Evolutionary conservation across 352 stramenopile genomes (phyloP), one percentile per base, ranked within the genome.

Genomic region (Aphanomyces invadans): DNA sequence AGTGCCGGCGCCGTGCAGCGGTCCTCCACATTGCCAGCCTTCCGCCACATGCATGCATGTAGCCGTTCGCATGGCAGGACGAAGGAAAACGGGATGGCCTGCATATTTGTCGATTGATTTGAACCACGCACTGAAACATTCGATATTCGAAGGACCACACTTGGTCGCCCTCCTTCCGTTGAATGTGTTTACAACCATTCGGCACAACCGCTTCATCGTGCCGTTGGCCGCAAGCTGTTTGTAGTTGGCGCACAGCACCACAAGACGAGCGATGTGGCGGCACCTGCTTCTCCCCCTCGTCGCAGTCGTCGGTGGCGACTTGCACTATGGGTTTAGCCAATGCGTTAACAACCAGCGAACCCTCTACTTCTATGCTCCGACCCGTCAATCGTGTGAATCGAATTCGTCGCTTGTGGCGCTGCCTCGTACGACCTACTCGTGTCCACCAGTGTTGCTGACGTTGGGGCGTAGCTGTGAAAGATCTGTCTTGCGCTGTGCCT

Each of bases 321-420:
- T 63, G n/a, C 38, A 49, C 62, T 93, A 91, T 55, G 84, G 82
- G 69, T 93, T 90, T 57, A 82, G 81, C 66, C 82, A 90, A 70
- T 93, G 82, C 68, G 77, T 89, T n/a, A 75, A 89, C 62, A 79
- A 89, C 66, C 63, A 78, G 71, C 84, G 81, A 46, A 77, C 81
- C 66, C 75, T 93, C 38, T 93, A 75, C 62, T 93, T 83, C 74
- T 91, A 83, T 72, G 74, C 80, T 10, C 75, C 88, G 32, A 70
- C 72, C 23, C 65, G 70, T 25, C 71, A 62, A 23, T 89, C 76
- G 42, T 93, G 84, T 49, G 45, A 39, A n/a, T 68, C 74, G 19
- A 75, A 77, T 51, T 46, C 54, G 11, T 74, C 74, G 31, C 70
- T 62, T 25, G 9, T 68, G n/a, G 52, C 57, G 19, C 45, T 56